Percentiles rank a stretch among this genome's conserved stretches.
Evolutionary conservation across 2,329 filamentous ascomycete genomes (phyloP).

Genomic region (Colletotrichum higginsianum): DNA sequence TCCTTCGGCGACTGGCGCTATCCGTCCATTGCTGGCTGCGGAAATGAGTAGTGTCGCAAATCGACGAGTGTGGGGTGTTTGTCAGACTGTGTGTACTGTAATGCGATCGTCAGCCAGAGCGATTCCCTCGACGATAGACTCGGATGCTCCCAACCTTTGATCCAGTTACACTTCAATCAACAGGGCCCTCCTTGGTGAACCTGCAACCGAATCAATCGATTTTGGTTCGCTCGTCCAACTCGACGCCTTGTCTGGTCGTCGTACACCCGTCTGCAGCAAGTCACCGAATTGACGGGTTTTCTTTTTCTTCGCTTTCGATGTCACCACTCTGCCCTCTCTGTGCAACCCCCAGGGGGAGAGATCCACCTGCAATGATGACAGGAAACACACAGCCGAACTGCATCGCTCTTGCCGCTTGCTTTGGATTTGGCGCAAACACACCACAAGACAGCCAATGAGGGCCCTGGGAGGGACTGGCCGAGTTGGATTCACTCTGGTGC

Average conservation of each 20-base stretch:
- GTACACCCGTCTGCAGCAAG: constrained; percentile 13
- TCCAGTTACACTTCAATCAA: background rate
- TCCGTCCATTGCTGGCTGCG: constrained; percentile 3
- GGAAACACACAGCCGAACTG: background rate
- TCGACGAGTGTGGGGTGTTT: background rate
- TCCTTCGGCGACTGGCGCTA: background rate
- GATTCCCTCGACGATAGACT: too few species aligned
- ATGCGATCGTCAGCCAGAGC: too few species aligned
- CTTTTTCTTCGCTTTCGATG: too few species aligned
- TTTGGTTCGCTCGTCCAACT: background rate
- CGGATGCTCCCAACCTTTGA: too few species aligned
- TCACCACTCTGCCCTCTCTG: background rate
- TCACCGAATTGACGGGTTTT: background rate
- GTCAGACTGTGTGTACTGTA: background rate
- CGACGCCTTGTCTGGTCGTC: background rate
- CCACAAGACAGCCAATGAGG: constrained; percentile 24
- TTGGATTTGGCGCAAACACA: background rate
- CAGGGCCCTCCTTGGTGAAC: background rate
- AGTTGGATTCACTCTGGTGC: constrained; percentile 3
- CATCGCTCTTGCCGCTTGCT: constrained; percentile 4
- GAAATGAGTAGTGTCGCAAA: background rate
- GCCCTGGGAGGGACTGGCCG: background rate
- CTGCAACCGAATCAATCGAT: background rate
- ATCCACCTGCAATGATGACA: constrained; percentile 19
- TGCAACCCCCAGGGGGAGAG: background rate